These are phyloP conservation scores for Canna indica DNA, from an alignment of 176 grass and related monocot species.

Conservation along the genomic window DNA sequence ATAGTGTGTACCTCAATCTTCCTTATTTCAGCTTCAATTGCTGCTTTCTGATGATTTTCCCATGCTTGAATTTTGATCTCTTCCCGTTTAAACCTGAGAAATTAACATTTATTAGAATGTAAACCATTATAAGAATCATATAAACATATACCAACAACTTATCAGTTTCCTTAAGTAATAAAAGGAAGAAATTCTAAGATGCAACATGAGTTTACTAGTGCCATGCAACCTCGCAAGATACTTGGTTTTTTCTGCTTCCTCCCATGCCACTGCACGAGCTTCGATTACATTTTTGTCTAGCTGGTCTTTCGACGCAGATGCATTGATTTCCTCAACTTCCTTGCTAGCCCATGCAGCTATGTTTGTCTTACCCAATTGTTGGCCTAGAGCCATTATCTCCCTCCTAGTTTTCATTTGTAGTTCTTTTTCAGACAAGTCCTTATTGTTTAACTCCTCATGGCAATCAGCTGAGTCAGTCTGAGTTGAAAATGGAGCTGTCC, in stretches of 20 bases:
- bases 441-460: slow-evolving; percentile 35
- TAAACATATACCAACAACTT: background rate
- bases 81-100: slow-evolving; percentile 77
- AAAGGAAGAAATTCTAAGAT: slow-evolving; percentile 8
- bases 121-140: slow-evolving; percentile 1
- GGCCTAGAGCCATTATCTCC: slow-evolving; percentile 94
- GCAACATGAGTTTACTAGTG: background rate
- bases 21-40: slow-evolving; percentile 96
- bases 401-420: slow-evolving; percentile 66
- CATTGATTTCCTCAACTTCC: slow-evolving; percentile 72
- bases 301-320: slow-evolving; percentile 42
- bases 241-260: slow-evolving; percentile 87
- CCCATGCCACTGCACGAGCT: slow-evolving; percentile 68
- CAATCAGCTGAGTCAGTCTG: slow-evolving; percentile 23
- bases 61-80: slow-evolving; percentile 95
- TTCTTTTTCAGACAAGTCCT: slow-evolving; percentile 59
- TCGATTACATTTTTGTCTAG: slow-evolving; percentile 42
- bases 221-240: slow-evolving; percentile 56
- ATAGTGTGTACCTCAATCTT: slow-evolving; percentile 59
- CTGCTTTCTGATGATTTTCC: slow-evolving; percentile 97
- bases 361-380: slow-evolving; percentile 77
- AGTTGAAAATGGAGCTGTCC: slow-evolving; percentile 14
- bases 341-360: slow-evolving; percentile 94
- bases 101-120: background rate
- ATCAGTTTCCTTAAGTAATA: background rate